These are phyloP conservation scores for Solanum tarapatanum DNA, from an alignment of 257 asterid genomes.

Conservation along the genomic window DNA sequence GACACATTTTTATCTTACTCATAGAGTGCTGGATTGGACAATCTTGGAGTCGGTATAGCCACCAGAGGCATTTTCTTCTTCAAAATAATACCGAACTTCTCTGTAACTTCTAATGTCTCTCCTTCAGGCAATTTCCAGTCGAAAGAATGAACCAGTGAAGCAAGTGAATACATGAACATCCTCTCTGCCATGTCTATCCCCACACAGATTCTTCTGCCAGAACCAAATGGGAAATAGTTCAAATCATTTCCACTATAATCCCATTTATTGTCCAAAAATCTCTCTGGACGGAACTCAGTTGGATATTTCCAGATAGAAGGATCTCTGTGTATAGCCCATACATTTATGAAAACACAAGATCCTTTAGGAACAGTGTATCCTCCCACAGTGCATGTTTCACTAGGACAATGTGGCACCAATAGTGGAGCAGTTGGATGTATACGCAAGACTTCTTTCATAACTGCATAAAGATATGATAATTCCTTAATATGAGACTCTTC, in stretches of 20 bases:
- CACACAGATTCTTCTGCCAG: not conserved
- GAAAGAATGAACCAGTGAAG: not conserved
- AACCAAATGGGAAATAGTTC: not conserved
- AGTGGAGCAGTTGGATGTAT: not conserved
- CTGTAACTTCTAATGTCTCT: not conserved
- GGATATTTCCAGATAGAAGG: not conserved
- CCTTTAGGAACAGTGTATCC: not conserved
- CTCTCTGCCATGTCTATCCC: not conserved
- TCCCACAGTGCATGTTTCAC: not conserved
- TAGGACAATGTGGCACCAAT: not conserved
- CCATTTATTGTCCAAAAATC: not conserved
- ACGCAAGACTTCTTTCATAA: not conserved
- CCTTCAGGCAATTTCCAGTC: not conserved
- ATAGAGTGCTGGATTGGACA: too few relatives aligned
- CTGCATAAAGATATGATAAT: not conserved
- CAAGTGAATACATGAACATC: not conserved
- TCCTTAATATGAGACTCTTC: not conserved
- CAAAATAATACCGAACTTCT: too few relatives aligned
- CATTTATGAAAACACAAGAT: not conserved
- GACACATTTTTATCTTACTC: too few relatives aligned
- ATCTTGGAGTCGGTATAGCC: too few relatives aligned
- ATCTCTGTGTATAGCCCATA: not conserved
- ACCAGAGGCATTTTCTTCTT: too few relatives aligned
- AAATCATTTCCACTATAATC: not conserved
- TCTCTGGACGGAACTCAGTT: not conserved